Evolutionary conservation across 768 basidiomycete genomes (phyloP), one percentile per base, ranked within the genome.

Genomic region (Royoungia palumana): DNA sequence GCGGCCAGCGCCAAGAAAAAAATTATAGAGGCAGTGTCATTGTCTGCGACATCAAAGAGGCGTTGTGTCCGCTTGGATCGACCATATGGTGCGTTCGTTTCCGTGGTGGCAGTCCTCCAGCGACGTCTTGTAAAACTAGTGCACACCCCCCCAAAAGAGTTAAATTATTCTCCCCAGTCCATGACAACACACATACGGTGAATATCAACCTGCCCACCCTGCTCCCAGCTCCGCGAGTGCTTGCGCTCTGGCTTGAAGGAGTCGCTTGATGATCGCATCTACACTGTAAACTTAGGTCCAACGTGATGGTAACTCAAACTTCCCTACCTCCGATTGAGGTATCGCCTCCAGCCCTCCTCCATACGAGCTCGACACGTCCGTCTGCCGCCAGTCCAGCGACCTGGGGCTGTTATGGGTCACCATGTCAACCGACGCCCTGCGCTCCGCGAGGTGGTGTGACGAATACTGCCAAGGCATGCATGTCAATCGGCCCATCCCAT

Each of bases 21-120:
- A 48, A 54, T 70, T 71, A 82, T 72, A 77, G 72, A 61, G 77
- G 75, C 59, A 83, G 67, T 52, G 77, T 63, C 72, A 83, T 75
- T 56, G 74, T 78, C 52, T 78, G 76, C 41, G 79, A 64, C 57
- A 81, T 81, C 56, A 84, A 57, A 39, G 79, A 72, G 42, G 76
- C 69, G 51, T 70, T 75, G 60, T 72, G 68, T 46, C 71, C 78
- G 65, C 57, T 80, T 72, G 63, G 66, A 62, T 83, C 72, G 67
- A 83, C 79, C 74, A 83, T 78, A 62, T 83, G 82, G 64, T 85
- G 83, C 19, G 77, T 69, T 46, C 83, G 79, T 67, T 85, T 85
- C 60, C 83, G 75, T 19, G 70, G 62, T 16, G 82, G 80, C 39
- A 82, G 60, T 35, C 71, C 72, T 51, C 71, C 72, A 50, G 78